phyloP scores from a whole-genome alignment of 345 rosid genomes.

The Syzygium grande region DNA sequence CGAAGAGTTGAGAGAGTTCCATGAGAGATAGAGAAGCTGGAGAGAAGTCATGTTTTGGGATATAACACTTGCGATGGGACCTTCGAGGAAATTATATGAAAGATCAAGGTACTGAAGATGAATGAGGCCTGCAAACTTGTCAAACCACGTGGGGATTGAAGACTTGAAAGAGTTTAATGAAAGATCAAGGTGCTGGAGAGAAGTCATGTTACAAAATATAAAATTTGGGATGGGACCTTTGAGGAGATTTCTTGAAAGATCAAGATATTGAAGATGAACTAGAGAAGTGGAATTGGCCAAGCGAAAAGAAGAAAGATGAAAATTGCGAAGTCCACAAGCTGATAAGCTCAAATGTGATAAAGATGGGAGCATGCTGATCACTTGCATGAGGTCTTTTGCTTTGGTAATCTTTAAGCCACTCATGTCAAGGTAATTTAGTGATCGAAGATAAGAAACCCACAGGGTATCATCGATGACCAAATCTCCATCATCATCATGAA shows the following conservation, averaged over 20 bases:
- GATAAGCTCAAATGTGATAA: background rate
- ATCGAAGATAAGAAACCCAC: conserved; percentile 7
- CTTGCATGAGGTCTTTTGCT: background rate
- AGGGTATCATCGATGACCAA: background rate
- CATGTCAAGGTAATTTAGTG: background rate
- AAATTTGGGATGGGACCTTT: background rate
- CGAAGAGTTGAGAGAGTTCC: background rate
- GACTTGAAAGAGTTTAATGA: background rate
- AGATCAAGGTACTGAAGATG: background rate
- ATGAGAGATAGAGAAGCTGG: background rate
- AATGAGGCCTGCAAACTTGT: background rate
- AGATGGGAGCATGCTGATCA: background rate
- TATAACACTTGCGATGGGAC: background rate
- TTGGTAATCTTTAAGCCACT: background rate
- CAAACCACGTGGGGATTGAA: background rate
- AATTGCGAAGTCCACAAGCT: rapidly evolving
- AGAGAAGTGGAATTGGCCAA: background rate
- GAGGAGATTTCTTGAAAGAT: background rate
- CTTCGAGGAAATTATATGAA: background rate
- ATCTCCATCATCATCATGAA: background rate
- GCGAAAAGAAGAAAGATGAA: background rate
- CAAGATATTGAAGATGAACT: background rate
- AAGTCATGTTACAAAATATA: background rate
- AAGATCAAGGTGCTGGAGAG: background rate
- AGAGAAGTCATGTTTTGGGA: background rate